Evolutionary conservation across 2,329 filamentous ascomycete genomes (phyloP).

Genomic region (Monosporascus sp.): DNA sequence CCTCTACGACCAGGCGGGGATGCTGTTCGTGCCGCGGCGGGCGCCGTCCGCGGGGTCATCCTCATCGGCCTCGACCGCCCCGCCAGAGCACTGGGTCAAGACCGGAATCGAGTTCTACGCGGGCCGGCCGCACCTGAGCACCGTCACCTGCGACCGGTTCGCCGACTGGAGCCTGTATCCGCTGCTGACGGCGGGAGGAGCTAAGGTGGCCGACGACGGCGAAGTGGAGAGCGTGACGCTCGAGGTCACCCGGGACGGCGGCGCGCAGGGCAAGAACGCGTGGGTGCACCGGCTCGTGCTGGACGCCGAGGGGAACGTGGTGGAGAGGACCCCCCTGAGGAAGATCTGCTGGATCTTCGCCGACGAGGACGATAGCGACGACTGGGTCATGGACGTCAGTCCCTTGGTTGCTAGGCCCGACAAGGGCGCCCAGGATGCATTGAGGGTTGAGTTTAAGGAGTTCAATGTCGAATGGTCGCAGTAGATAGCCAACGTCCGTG

Average conservation of each 20-base stretch:
- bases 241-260: slow-evolving; percentile 50
- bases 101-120: slow-evolving; percentile 71
- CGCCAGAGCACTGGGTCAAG: slow-evolving; percentile 64
- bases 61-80: slow-evolving; percentile 30
- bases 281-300: slow-evolving; percentile 64
- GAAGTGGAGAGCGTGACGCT: slow-evolving; percentile 31
- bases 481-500: neutral
- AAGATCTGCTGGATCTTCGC: slow-evolving; percentile 70
- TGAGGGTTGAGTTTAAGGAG: slow-evolving; percentile 57
- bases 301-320: slow-evolving; percentile 21
- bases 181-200: slow-evolving; percentile 26
- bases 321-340: slow-evolving; percentile 54
- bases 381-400: slow-evolving; percentile 58
- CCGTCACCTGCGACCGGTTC: slow-evolving; percentile 66
- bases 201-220: slow-evolving; percentile 11
- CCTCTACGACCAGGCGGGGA: slow-evolving; percentile 64
- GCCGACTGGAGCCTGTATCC: slow-evolving; percentile 70
- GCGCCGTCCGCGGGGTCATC: slow-evolving; percentile 30
- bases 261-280: slow-evolving; percentile 51
- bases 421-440: slow-evolving; percentile 38
- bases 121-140: slow-evolving; percentile 56
- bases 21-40: slow-evolving; percentile 48
- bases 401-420: slow-evolving; percentile 63
- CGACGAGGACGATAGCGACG: slow-evolving; percentile 37
- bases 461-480: slow-evolving; percentile 47